These are phyloP conservation scores for Fusarium sororula DNA, from an alignment of 2,329 filamentous ascomycete genomes.

Conservation along the genomic window DNA sequence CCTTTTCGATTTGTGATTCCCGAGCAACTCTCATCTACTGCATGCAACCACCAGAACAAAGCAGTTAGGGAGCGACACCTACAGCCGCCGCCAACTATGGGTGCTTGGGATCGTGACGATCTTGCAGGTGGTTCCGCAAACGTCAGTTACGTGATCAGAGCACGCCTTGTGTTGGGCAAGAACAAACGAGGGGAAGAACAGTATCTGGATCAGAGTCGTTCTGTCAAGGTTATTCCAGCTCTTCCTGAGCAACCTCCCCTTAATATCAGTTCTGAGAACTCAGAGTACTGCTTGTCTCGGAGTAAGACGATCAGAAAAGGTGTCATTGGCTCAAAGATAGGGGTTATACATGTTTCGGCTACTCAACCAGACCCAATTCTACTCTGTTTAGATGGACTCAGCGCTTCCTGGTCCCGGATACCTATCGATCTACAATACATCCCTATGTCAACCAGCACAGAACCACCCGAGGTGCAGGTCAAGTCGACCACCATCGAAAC, in stretches of 20 bases:
- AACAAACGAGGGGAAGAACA: neutral
- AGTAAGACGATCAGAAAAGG: neutral
- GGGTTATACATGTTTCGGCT: neutral
- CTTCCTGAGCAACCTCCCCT: neutral
- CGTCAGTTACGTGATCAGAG: neutral
- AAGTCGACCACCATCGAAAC: neutral
- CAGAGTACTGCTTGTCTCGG: neutral
- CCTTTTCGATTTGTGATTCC: neutral
- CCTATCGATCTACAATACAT: neutral
- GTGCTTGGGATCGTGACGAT: neutral
- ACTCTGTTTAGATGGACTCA: neutral
- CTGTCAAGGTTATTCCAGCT: neutral
- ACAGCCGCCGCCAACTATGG: neutral
- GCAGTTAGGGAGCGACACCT: neutral
- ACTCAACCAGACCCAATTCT: neutral
- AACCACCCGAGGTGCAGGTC: neutral
- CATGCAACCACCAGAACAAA: neutral
- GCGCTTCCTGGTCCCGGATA: neutral
- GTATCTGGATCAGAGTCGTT: neutral
- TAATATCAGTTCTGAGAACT: neutral
- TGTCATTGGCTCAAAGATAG: neutral
- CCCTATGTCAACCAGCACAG: fast-evolving
- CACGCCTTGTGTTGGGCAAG: neutral
- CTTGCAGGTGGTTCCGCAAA: neutral
- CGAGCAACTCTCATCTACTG: neutral